Evolutionary conservation across 805 yeast genomes (phyloP), one percentile per base, ranked within the genome.

Genomic region (Cyberlindnera amylophila): DNA sequence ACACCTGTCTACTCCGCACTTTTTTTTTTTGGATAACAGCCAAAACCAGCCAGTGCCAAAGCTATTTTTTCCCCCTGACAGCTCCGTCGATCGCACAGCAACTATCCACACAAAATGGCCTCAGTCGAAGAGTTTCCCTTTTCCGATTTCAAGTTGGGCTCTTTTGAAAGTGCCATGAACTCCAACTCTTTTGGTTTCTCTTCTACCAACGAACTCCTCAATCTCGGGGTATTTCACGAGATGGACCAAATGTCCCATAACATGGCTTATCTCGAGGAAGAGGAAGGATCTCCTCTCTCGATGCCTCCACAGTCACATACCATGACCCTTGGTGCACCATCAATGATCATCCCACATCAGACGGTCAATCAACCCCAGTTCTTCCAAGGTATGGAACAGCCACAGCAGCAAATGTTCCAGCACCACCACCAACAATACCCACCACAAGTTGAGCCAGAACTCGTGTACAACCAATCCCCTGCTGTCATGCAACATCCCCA

Each of bases 51-150:
- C 9, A 21, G 24, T 21, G 24, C 24, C 8, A 21, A 9, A n/a
- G n/a, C n/a, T n/a, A n/a, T n/a, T 9, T 6, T 21, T 21, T 21
- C 9, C 24, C 24, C 24, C 24, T 21, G 24, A 21, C 24, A 21
- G 24, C n/a, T n/a, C n/a, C n/a, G n/a, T n/a, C n/a, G n/a, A n/a
- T n/a, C n/a, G n/a, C n/a, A n/a, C 24, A 21, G 24, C 24, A 21
- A 21, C 36, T 14, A 15, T 17, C 30, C 13, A 12, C 10, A 21
- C 28, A 34, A 16, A 4, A 45, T 45, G 48, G 37, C 48, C n/a
- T 45, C 48, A 3, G 48, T 45, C 11, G 48, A 44, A 15, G 47
- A 45, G 30, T 41, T 34, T 32, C 36, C 45, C 9, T 45, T 45
- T 21, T 42, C 36, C 8, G 48, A 45, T 32, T 27, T 40, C 26